Conservation (phyloP, 2,329 filamentous ascomycete species). For the Talaromyces sp. region DNA sequence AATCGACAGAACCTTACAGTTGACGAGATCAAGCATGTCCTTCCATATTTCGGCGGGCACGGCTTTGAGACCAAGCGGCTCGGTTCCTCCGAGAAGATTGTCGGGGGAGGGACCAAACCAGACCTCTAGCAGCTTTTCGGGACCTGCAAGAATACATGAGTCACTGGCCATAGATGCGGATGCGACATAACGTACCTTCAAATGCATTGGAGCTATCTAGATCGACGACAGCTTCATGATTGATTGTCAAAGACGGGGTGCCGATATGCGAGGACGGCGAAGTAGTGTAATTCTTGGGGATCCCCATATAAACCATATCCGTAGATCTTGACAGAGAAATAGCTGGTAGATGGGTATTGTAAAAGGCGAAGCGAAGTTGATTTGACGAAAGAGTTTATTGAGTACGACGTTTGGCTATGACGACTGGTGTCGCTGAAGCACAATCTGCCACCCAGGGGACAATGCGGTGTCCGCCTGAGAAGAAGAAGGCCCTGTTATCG, state of each 20-base stretch:
- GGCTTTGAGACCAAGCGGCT: conserved; percentile 75
- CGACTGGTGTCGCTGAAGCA: conserved; percentile 63
- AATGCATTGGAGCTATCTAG: conserved; percentile 95
- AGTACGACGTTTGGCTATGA: conserved; percentile 11
- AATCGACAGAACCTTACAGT: conserved; percentile 95
- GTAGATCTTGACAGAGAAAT: conserved; percentile 17
- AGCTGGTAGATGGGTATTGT: conserved; percentile 13
- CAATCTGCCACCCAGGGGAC: conserved; percentile 98
- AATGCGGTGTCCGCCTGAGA: conserved; percentile 86
- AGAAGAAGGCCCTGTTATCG: conserved; percentile 83
- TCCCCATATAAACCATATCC: conserved; percentile 81
- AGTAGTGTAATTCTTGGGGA: conserved; percentile 75
- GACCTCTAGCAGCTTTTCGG: conserved; percentile 96
- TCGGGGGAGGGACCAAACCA: conserved; percentile 86
- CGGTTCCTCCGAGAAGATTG: conserved; percentile 64
- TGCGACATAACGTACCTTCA: conserved; percentile 60
- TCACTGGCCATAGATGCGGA: conserved; percentile 16
- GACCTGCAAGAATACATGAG: conserved; percentile 49
- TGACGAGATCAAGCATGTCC: conserved; percentile 94
- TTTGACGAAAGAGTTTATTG: neutral
- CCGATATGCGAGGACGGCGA: conserved; percentile 71
- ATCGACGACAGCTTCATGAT: conserved; percentile 87
- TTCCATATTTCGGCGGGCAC: conserved; percentile 85
- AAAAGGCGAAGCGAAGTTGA: conserved; percentile 20
- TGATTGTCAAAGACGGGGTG: conserved; percentile 90